phyloP scores from a whole-genome alignment of 768 basidiomycete species.

The Lyophyllum semitale region DNA sequence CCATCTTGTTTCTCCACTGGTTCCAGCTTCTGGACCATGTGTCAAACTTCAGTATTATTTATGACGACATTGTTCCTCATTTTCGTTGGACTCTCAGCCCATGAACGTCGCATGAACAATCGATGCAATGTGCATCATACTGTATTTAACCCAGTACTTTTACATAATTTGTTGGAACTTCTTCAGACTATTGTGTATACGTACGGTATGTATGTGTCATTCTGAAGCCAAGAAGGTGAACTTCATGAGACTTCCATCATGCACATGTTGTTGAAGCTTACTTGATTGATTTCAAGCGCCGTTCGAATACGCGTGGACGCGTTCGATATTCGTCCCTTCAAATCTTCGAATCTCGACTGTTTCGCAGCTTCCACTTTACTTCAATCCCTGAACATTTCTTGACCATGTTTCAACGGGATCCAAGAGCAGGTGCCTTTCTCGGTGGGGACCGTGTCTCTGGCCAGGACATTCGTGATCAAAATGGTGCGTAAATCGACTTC shows the following conservation, averaged over 20 bases:
- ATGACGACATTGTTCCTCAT: conserved; percentile 12
- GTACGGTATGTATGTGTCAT: too few species aligned
- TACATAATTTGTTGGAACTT: too few species aligned
- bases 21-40: conserved; percentile 3
- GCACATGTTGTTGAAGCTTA: neutral
- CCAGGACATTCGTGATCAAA: conserved; percentile 95
- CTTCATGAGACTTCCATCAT: neutral
- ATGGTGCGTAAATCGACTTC: conserved; percentile 57
- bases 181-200: too few species aligned
- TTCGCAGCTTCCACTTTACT: conserved; percentile 7
- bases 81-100: conserved; percentile 9
- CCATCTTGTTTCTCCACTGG: neutral
- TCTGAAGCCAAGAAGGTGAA: too few species aligned
- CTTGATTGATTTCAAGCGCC: conserved; percentile 21
- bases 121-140: neutral
- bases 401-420: conserved; percentile 87
- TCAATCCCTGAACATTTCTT: conserved; percentile 7
- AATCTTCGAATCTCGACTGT: conserved; percentile 2
- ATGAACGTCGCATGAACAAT: conserved; percentile 14
- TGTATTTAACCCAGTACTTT: too few species aligned
- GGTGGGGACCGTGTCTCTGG: conserved; percentile 94
- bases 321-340: conserved; percentile 13
- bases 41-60: conserved; percentile 2
- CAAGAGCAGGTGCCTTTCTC: conserved; percentile 87
- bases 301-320: conserved; percentile 26